Evolutionary conservation across 2,329 filamentous ascomycete species (phyloP), one percentile per base, ranked within the genome.

Genomic region (Rhexocercosporidium sp.): DNA sequence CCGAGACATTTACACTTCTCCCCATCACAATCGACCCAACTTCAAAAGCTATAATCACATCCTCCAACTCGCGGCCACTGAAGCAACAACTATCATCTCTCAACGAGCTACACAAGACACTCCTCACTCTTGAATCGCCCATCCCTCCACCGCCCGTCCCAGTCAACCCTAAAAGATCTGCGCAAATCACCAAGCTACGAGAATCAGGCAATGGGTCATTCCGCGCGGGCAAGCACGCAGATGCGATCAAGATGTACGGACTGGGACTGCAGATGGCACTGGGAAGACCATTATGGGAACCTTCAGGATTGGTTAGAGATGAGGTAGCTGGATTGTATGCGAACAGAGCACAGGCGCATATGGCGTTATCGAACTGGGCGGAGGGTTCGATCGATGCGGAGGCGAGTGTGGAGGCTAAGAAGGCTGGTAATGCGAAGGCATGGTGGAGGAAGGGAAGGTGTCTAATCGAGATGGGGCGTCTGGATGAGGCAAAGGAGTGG

Each of bases 211-310:
- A 97, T 83, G 82, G 82, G 66, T 88, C 92, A 73, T 95, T 92
- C 84, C 91, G 93, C 80, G 94, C 95, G 80, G 86, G 86, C 74
- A 86, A 88, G 73, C 88, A 91, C 81, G 81, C 80, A 65, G 93
- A 96, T 64, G 95, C 95, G 3, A 84, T 93, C 73, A 90, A 89
- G 73, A 86, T 94, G 73, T 97, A 98, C 83, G 87, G 86, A 0
- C 87, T 95, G n/a, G 94, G 93, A 1, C 86, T 98, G 65, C 89
- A 96, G 72, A 97, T 98, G 94, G 95, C 94, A 3, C 82, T 93
- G 46, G 85, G 84, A 9, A 85, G 96, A 3, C 95, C 96, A 0
- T 81, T 87, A 16, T 99, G 96, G 96, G 96, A 99, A 81, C 94
- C 94, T 0, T 86, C 88, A 16, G 90, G 90, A 14, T 83, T 98